These are phyloP conservation scores for Thymus mandschuricus DNA, from an alignment of 257 asterid genomes.

Conservation along the genomic window DNA sequence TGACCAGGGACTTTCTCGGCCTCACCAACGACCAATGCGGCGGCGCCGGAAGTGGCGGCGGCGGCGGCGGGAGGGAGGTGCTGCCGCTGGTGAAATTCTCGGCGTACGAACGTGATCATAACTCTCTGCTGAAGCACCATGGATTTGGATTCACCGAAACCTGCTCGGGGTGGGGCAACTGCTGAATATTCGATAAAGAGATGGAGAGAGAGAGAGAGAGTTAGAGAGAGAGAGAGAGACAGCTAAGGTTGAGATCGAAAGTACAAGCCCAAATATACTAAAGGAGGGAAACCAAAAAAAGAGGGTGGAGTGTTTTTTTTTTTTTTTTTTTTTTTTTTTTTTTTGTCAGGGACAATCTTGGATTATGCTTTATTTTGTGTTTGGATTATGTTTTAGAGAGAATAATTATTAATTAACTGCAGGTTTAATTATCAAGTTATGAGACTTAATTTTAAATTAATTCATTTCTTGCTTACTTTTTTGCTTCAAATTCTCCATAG, in stretches of 20 bases:
- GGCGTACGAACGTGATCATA: conserved; percentile 46
- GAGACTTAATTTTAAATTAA: background rate
- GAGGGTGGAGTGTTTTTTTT: background rate
- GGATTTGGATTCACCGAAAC: conserved; percentile 53
- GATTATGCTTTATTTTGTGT: conserved; percentile 2
- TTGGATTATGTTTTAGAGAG: background rate
- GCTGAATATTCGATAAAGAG: conserved; percentile 28
- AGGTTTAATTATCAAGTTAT: background rate
- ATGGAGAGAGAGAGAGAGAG: background rate
- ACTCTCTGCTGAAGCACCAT: conserved; percentile 51
- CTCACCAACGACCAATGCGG: conserved; percentile 56
- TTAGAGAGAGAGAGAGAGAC: background rate
- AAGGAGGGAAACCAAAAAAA: background rate
- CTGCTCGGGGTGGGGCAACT: conserved; percentile 62
- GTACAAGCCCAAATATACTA: background rate
- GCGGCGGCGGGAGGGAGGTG: conserved; percentile 35
- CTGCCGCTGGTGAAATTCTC: conserved; percentile 52
- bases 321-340: no score
- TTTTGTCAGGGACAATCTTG: background rate
- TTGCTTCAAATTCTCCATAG: background rate
- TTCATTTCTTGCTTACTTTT: background rate
- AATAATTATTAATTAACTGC: background rate
- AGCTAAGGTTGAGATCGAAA: background rate
- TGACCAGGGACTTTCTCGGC: conserved; percentile 84
- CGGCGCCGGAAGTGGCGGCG: conserved; percentile 3